A percentile compares a stretch with the other conserved stretches of the same genome.
Conservation (phyloP, 805 yeast genomes). For the Metschnikowia proteae region DNA sequence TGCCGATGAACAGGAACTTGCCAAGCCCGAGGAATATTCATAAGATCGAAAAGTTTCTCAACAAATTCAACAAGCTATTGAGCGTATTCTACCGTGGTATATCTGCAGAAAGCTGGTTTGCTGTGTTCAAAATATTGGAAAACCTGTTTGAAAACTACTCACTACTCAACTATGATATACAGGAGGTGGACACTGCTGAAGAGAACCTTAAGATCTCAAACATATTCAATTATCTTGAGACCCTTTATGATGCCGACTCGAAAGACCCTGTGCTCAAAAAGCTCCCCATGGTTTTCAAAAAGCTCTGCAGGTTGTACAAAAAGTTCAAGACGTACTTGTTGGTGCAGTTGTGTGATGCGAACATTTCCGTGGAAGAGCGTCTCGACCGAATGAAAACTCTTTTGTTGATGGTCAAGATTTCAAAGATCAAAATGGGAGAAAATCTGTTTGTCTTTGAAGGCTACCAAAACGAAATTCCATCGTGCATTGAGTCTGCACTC, state of each 20-base stretch:
- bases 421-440: conserved; percentile 63
- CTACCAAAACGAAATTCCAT: conserved; percentile 50
- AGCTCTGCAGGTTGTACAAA: conserved; percentile 61
- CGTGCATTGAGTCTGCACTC: conserved; percentile 79
- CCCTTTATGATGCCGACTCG: conserved; percentile 49
- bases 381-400: conserved; percentile 65
- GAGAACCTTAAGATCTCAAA: conserved; percentile 62
- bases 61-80: conserved; percentile 59
- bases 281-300: conserved; percentile 68
- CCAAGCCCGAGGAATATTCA: conserved; percentile 44
- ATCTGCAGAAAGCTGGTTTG: conserved; percentile 72
- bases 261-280: conserved; percentile 33
- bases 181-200: conserved; percentile 38
- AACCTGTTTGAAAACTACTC: conserved; percentile 57
- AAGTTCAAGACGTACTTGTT: conserved; percentile 63
- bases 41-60: conserved; percentile 59
- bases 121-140: conserved; percentile 70
- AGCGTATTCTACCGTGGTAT: conserved; percentile 54
- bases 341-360: conserved; percentile 59
- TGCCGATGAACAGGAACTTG: conserved; percentile 44
- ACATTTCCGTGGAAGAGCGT: conserved; percentile 57
- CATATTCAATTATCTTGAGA: conserved; percentile 65
- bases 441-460: conserved; percentile 41
- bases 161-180: conserved; percentile 53
- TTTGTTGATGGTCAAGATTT: conserved; percentile 59